Conservation (phyloP, 2,329 filamentous ascomycete species). For the Cladorrhinum sp. region DNA sequence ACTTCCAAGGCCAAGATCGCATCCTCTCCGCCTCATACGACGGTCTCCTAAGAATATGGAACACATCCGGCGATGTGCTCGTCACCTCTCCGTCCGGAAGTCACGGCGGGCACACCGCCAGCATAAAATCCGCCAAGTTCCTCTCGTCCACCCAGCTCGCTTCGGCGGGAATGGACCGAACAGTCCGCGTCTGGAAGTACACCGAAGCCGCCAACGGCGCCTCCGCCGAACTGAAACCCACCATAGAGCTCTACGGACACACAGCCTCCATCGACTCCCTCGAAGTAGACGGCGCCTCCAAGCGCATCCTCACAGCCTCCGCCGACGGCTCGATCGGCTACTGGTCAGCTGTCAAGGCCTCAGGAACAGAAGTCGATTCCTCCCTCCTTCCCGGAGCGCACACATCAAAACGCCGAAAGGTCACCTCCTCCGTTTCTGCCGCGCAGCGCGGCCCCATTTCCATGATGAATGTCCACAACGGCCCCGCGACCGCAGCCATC, state of each 20-base stretch:
- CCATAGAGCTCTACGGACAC: constrained; percentile 82
- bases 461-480: constrained; percentile 68
- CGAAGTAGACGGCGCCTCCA: constrained; percentile 63
- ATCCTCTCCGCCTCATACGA: constrained; percentile 95
- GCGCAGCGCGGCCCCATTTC: constrained; percentile 75
- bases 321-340: constrained; percentile 81
- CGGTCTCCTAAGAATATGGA: constrained; percentile 84
- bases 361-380: constrained; percentile 70
- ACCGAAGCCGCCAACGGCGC: constrained; percentile 61
- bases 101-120: constrained; percentile 70
- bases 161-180: constrained; percentile 80
- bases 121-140: constrained; percentile 81
- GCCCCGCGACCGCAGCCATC: constrained; percentile 72
- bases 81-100: constrained; percentile 67
- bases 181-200: constrained; percentile 88
- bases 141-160: constrained; percentile 74
- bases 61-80: constrained; percentile 79
- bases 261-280: constrained; percentile 70
- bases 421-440: constrained; percentile 46
- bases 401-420: constrained; percentile 74
- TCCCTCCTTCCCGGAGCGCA: constrained; percentile 65
- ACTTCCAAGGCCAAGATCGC: constrained; percentile 59
- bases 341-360: constrained; percentile 78
- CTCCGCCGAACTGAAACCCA: constrained; percentile 63
- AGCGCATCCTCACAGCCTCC: constrained; percentile 80